These are phyloP conservation scores for Maudiozyma serrabonitensis DNA, from an alignment of 805 yeast genomes.

Conservation along the genomic window DNA sequence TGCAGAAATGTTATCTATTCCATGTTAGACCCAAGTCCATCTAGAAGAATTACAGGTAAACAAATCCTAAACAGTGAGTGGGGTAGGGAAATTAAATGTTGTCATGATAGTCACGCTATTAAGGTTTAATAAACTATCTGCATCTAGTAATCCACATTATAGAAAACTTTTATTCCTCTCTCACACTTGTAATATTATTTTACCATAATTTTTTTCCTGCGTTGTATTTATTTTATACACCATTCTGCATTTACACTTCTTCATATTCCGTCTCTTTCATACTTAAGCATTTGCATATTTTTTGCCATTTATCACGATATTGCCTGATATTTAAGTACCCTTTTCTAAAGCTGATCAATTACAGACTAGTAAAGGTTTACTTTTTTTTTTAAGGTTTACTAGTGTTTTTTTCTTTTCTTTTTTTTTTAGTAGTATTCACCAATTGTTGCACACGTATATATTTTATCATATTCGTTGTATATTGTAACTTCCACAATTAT, in stretches of 20 bases:
- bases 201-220: too few relatives aligned
- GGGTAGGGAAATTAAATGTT: conserved; percentile 82
- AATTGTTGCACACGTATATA: not conserved
- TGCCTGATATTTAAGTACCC: too few relatives aligned
- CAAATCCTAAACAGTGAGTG: conserved; percentile 90
- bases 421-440: not conserved
- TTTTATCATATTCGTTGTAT: not conserved
- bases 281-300: too few relatives aligned
- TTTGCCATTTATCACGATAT: too few relatives aligned
- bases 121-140: not conserved
- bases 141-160: not conserved
- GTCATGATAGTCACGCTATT: conserved; percentile 29
- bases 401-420: not conserved
- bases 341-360: too few relatives aligned
- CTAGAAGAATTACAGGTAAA: conserved; percentile 75
- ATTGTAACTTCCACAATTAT: not conserved
- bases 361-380: not conserved
- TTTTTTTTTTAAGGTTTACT: not conserved
- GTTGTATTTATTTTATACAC: too few relatives aligned
- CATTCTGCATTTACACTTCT: too few relatives aligned
- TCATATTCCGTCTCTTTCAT: too few relatives aligned
- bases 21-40: conserved; percentile 84
- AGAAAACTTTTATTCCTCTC: not conserved
- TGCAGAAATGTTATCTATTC: conserved; percentile 91
- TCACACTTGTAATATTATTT: too few relatives aligned